Conservation (phyloP, 352 stramenopile genomes). For the Pythium brachiatum region DNA sequence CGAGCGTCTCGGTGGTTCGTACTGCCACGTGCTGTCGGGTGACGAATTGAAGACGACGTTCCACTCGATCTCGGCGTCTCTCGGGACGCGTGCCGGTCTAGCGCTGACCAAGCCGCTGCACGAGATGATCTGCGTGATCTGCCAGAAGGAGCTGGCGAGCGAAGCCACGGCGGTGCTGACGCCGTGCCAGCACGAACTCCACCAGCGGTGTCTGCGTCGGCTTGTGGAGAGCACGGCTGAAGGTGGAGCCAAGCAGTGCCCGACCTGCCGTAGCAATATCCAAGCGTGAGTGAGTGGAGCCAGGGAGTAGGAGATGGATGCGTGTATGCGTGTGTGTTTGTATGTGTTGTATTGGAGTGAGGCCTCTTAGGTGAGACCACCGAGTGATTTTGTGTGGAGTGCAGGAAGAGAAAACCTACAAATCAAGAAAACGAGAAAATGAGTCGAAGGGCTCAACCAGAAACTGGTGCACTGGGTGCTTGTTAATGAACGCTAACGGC, state of each 20-base stretch:
- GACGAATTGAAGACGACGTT: constrained; percentile 75
- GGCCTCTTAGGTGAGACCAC: background rate
- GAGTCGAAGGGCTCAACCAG: background rate
- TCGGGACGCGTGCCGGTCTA: constrained; percentile 54
- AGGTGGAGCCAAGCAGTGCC: constrained; percentile 9
- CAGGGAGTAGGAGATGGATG: background rate
- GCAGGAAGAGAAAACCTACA: background rate
- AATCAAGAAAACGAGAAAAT: constrained; percentile 1
- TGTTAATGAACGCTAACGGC: too few relatives aligned
- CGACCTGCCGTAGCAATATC: constrained; percentile 17
- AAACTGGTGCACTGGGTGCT: too few relatives aligned
- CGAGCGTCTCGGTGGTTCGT: constrained; percentile 49
- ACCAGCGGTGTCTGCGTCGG: constrained; percentile 33
- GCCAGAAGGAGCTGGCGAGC: constrained; percentile 54
- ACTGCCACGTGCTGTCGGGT: constrained; percentile 58
- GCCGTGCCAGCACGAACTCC: constrained; percentile 54
- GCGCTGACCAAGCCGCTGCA: constrained; percentile 57
- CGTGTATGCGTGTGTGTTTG: background rate
- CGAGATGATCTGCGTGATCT: constrained; percentile 59
- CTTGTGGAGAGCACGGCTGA: constrained; percentile 8
- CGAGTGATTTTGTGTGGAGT: background rate
- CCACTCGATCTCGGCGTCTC: constrained; percentile 65
- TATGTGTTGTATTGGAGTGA: background rate
- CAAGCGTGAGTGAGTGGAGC: background rate
- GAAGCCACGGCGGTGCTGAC: constrained; percentile 45